These are phyloP conservation scores for Halocafeteria seosinensis DNA, from an alignment of 108 stramenopile species.

Conservation along the genomic window DNA sequence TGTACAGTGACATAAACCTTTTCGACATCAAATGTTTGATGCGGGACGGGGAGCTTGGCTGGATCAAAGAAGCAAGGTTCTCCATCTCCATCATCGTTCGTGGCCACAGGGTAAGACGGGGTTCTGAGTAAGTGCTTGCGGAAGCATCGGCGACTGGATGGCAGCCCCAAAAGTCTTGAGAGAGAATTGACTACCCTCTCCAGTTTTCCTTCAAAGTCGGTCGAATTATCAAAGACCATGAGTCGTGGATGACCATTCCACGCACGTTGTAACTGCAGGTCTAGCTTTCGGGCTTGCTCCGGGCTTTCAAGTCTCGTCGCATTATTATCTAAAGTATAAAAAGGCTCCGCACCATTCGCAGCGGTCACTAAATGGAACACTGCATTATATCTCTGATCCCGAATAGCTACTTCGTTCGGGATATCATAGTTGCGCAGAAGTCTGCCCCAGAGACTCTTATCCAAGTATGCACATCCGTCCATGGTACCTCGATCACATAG, in stretches of 20 bases:
- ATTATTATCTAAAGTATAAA: constrained; percentile 78
- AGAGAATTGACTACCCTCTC: neutral
- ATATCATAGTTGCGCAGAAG: constrained; percentile 30
- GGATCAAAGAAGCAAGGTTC: too few relatives aligned
- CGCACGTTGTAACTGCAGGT: constrained; percentile 38
- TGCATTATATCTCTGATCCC: constrained; percentile 60
- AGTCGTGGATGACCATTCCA: constrained; percentile 25
- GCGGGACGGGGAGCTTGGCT: too few relatives aligned
- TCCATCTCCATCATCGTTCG: too few relatives aligned
- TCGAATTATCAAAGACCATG: constrained; percentile 15
- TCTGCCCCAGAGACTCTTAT: constrained; percentile 40
- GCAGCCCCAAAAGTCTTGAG: neutral
- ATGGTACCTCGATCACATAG: constrained; percentile 78
- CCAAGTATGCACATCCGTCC: constrained; percentile 75
- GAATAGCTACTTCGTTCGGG: constrained; percentile 10
- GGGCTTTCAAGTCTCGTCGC: constrained; percentile 57
- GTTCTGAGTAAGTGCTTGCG: neutral
- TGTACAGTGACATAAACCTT: neutral
- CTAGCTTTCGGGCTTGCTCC: constrained; percentile 51
- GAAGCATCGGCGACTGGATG: neutral
- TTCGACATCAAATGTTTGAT: neutral
- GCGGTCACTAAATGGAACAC: constrained; percentile 82
- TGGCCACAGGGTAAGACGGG: too few relatives aligned
- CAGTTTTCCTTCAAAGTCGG: constrained; percentile 19
- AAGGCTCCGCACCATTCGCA: constrained; percentile 59